These are phyloP conservation scores for Aspergillus candidus DNA, from an alignment of 2,329 filamentous ascomycete species.

Conservation along the genomic window DNA sequence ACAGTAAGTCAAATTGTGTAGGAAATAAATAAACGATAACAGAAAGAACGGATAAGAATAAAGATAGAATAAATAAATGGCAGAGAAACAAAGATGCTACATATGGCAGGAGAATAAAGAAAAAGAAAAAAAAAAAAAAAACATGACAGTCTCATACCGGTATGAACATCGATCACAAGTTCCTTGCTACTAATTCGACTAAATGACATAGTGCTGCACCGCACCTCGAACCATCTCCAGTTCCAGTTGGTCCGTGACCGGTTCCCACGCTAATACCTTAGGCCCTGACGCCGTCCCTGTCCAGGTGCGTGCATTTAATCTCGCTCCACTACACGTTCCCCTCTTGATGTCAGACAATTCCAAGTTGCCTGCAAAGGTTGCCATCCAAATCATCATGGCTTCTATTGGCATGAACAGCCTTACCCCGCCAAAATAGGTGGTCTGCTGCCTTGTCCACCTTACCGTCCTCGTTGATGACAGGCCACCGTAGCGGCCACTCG, in stretches of 20 bases:
- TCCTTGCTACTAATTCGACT: no score
- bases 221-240: not conserved
- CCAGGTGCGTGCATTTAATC: conserved; percentile 13
- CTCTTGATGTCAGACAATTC: conserved; percentile 3
- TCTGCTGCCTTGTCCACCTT: not conserved
- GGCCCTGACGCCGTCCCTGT: conserved; percentile 6
- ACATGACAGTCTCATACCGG: not conserved
- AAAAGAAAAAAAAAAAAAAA: not conserved
- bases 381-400: conserved; percentile 1
- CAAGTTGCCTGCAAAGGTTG: conserved; percentile 2
- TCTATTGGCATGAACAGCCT: not conserved
- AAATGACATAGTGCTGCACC: not conserved
- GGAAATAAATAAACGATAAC: no score
- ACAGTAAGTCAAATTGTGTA: no score
- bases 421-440: no score
- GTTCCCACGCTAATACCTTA: conserved; percentile 12
- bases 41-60: no score
- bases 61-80: no score
- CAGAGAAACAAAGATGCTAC: not conserved
- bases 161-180: no score
- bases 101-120: not conserved
- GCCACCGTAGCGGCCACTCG: conserved; percentile 25
- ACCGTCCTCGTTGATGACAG: conserved; percentile 16
- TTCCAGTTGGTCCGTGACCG: conserved; percentile 8
- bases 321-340: not conserved